phyloP scores from a whole-genome alignment of 202 grass and related monocot genomes.

The Eragrostis tef region DNA sequence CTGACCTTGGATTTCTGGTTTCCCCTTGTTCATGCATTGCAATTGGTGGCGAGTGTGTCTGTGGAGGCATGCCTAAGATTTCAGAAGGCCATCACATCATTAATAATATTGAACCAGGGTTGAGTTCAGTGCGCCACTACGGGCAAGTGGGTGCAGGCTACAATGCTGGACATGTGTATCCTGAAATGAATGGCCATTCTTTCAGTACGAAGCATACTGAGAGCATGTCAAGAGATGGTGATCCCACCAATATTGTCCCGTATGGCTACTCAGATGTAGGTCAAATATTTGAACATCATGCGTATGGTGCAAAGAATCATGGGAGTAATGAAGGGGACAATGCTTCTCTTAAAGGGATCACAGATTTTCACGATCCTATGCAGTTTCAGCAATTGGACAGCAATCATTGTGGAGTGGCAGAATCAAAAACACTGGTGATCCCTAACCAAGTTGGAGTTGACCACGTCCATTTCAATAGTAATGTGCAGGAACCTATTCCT shows the following conservation, averaged over 20 bases:
- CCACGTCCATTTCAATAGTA: slow-evolving; percentile 42
- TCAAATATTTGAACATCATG: slow-evolving; percentile 56
- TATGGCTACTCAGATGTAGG: slow-evolving; percentile 58
- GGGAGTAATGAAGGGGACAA: slow-evolving; percentile 46
- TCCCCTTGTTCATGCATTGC: slow-evolving; percentile 47
- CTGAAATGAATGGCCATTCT: slow-evolving; percentile 54
- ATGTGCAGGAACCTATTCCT: slow-evolving; percentile 39
- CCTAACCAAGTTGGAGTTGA: slow-evolving; percentile 48
- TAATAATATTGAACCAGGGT: slow-evolving; percentile 53
- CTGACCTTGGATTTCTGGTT: slow-evolving; percentile 59
- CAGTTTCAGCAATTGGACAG: slow-evolving; percentile 53
- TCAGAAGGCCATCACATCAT: slow-evolving; percentile 45
- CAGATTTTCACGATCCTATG: slow-evolving; percentile 59
- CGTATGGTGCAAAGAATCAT: slow-evolving; percentile 50
- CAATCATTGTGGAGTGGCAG: slow-evolving; percentile 51
- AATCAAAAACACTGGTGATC: slow-evolving; percentile 47
- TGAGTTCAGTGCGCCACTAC: slow-evolving; percentile 44
- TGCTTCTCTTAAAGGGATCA: slow-evolving; percentile 59
- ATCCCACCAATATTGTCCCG: slow-evolving; percentile 31
- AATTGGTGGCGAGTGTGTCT: slow-evolving; percentile 45
- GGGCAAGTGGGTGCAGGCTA: slow-evolving; percentile 48
- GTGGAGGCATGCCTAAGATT: slow-evolving; percentile 46
- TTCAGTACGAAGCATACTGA: slow-evolving; percentile 57
- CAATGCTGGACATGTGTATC: slow-evolving; percentile 49
- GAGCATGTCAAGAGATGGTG: slow-evolving; percentile 44